Base-by-base conservation (phyloP, 352 stramenopile genomes). In the Globisporangium camurandrum region DNA sequence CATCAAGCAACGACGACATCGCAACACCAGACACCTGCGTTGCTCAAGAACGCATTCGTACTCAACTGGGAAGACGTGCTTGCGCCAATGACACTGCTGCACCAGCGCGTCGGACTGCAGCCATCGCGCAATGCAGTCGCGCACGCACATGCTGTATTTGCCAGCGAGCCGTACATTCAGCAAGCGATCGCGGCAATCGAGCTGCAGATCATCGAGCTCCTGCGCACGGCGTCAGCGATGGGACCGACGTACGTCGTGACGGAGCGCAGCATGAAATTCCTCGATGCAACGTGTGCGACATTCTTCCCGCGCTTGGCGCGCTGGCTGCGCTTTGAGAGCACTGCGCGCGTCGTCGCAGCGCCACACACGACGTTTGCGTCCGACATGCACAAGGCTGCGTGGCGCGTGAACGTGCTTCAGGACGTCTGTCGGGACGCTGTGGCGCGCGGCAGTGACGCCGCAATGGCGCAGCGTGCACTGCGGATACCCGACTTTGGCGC, bases 21-120 rank as follows among this genome's bases (percentile, higher is more conserved):
- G n/a, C n/a, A n/a, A n/a, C n/a, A n/a, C n/a, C n/a, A n/a, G n/a
- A n/a, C n/a, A n/a, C n/a, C n/a, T n/a, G n/a, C n/a, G n/a, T n/a
- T n/a, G n/a, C n/a, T n/a, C 45, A 33, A 38, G 23, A 60, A 60
- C 20, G 66, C 53, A 16, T 61, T 86, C 44, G 65, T 82, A 40
- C 56, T 86, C 37, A 62, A 66, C 30, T 86, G 71, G 71, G 74
- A 86, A 48, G 67, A 86, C 53, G 71, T 84, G 7, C 48, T 86
- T 5, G 61, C 63, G 14, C 74, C 74, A 17, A 66, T 75, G 52
- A 57, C 71, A 27, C 62, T 71, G 30, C 60, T 86, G 30, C 51
- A 52, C 8, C 43, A 65, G 11, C 71, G 69, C 9, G 33, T 77
- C n/a, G 69, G 71, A 3, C 61, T 86, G 6, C 53, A 69, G 27